Conservation (phyloP, 768 basidiomycete species). For the Boletus rufocinnamomeus region DNA sequence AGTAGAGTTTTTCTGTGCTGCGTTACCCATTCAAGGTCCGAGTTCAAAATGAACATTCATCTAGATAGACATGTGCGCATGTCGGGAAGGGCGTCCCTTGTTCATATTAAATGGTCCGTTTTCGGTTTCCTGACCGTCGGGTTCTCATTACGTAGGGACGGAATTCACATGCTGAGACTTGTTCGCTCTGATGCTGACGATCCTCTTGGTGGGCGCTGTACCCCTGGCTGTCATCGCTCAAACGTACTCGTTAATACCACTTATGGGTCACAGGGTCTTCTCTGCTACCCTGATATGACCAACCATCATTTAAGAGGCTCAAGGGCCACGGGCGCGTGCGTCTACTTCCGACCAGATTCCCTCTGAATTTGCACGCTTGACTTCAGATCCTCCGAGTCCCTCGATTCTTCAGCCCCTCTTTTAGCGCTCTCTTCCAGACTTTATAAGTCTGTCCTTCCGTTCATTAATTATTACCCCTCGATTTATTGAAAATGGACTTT, state of each 20-base stretch:
- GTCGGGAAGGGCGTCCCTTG: neutral
- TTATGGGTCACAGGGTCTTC: slow-evolving; percentile 20
- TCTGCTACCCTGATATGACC: slow-evolving; percentile 15
- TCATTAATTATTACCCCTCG: slow-evolving; percentile 8
- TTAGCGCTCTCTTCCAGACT: slow-evolving; percentile 1
- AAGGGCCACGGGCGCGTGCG: neutral
- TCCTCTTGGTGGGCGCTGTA: neutral
- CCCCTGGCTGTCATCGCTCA: slow-evolving; percentile 4
- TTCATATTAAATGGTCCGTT: neutral
- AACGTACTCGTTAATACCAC: slow-evolving; percentile 9
- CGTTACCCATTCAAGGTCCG: neutral
- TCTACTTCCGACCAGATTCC: slow-evolving; percentile 5
- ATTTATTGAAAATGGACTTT: slow-evolving; percentile 33
- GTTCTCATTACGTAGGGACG: slow-evolving; percentile 13
- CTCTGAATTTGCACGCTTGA: slow-evolving; percentile 4
- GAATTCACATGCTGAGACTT: slow-evolving; percentile 4
- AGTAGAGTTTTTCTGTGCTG: neutral
- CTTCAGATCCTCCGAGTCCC: neutral
- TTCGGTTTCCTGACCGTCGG: neutral
- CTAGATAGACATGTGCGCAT: neutral
- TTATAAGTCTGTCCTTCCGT: slow-evolving; percentile 6
- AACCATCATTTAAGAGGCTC: slow-evolving; percentile 18
- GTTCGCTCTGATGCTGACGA: slow-evolving; percentile 10
- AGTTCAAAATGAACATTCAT: slow-evolving; percentile 2
- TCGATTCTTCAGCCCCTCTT: slow-evolving; percentile 1